Conservation (phyloP, 176 grass and related monocot genomes). For the Lolium perenne region DNA sequence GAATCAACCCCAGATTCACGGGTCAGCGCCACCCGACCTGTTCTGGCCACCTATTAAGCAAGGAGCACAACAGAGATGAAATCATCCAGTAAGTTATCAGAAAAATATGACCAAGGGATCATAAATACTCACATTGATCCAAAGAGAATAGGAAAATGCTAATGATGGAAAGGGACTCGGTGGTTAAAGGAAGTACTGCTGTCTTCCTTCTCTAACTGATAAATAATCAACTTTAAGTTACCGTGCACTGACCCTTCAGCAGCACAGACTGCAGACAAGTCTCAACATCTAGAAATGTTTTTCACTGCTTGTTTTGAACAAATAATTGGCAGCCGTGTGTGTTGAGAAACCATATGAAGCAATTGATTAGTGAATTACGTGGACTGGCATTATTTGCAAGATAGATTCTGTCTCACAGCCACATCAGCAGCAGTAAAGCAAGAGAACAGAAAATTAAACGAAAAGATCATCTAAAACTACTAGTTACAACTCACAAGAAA, state of each 20-base stretch:
- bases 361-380: background rate
- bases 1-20: slow-evolving; percentile 88
- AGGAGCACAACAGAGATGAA: slow-evolving; percentile 15
- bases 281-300: background rate
- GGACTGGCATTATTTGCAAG: background rate
- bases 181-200: background rate
- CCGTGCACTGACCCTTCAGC: background rate
- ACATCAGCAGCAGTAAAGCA: background rate
- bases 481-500: background rate
- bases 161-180: background rate
- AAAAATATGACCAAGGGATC: background rate
- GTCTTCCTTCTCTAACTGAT: background rate
- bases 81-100: background rate
- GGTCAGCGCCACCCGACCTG: slow-evolving; percentile 73
- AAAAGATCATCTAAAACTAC: background rate
- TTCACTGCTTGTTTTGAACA: background rate
- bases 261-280: background rate
- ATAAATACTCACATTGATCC: slow-evolving; percentile 12
- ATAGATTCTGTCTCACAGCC: slow-evolving; percentile 4
- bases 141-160: background rate
- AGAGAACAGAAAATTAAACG: background rate
- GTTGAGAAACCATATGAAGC: background rate
- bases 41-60: slow-evolving; percentile 74
- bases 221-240: background rate
- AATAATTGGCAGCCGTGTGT: background rate